phyloP scores from a whole-genome alignment of 495 filamentous ascomycete genomes.

The Filosporella fistucella region DNA sequence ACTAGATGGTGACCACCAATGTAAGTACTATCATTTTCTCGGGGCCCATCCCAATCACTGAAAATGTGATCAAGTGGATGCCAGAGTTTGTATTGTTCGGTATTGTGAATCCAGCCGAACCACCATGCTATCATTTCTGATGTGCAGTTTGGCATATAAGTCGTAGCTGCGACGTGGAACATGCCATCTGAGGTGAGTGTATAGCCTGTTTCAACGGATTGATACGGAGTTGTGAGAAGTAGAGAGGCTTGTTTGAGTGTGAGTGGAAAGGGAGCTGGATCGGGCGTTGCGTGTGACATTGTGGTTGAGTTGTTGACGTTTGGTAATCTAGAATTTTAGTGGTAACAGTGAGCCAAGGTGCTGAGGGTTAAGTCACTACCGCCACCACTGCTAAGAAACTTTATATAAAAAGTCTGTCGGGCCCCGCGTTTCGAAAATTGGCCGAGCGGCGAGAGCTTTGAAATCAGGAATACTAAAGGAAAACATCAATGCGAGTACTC shows the following conservation, averaged over 20 bases:
- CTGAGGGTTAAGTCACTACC: no score
- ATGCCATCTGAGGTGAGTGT: conserved; percentile 1
- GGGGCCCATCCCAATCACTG: conserved; percentile 2
- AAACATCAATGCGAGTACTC: no score
- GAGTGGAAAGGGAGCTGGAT: neutral
- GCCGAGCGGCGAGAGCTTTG: no score
- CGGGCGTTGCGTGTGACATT: no score
- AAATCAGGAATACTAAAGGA: no score
- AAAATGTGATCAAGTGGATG: conserved; percentile 7
- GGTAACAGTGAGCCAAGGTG: no score
- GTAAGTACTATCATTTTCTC: conserved; percentile 8
- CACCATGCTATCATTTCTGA: conserved; percentile 7
- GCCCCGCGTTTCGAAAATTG: no score
- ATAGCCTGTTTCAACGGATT: neutral
- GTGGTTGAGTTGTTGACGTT: no score
- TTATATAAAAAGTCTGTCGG: no score
- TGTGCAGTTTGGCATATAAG: conserved; percentile 7
- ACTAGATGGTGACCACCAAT: conserved; percentile 8
- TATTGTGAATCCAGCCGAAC: conserved; percentile 3
- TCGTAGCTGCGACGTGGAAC: conserved; percentile 2
- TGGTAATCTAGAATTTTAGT: no score
- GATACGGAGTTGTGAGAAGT: neutral
- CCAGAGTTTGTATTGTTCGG: conserved; percentile 9
- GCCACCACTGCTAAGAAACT: no score
- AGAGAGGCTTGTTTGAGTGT: neutral